These are phyloP conservation scores for Didymella pinodella DNA, from an alignment of 2,329 filamentous ascomycete species.

Conservation along the genomic window DNA sequence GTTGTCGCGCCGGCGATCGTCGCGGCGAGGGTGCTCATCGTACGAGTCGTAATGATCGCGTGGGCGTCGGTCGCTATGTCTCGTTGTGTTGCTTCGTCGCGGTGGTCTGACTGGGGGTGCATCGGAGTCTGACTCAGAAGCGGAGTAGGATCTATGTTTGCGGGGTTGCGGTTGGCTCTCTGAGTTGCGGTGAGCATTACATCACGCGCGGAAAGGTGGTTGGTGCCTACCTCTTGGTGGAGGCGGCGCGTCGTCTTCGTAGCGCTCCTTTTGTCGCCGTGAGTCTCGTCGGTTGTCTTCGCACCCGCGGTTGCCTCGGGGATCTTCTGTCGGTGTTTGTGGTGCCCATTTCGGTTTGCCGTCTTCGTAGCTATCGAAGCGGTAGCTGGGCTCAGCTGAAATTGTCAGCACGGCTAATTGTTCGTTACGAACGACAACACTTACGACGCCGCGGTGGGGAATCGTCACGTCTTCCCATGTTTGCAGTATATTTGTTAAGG, in stretches of 20 bases:
- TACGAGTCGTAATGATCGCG: conserved; percentile 39
- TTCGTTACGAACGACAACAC: not conserved
- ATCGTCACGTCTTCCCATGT: conserved; percentile 35
- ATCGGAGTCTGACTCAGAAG: conserved; percentile 31
- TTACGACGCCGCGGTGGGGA: conserved; percentile 31
- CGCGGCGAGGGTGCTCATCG: conserved; percentile 34
- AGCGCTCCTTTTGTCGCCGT: conserved; percentile 27
- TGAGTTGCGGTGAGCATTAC: conserved; percentile 8
- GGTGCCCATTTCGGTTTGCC: conserved; percentile 40
- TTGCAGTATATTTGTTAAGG: conserved; percentile 11
- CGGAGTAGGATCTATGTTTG: conserved; percentile 29
- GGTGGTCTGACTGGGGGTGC: conserved; percentile 30
- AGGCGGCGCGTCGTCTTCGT: conserved; percentile 28
- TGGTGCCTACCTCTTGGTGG: conserved; percentile 21
- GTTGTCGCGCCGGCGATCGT: conserved; percentile 26
- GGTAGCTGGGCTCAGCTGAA: conserved; percentile 34
- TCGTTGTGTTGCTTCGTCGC: conserved; percentile 30
- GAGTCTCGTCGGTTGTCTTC: conserved; percentile 33
- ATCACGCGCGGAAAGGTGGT: not conserved
- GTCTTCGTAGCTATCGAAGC: conserved; percentile 41
- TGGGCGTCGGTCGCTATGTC: conserved; percentile 23
- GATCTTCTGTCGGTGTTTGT: conserved; percentile 27
- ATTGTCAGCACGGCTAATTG: conserved; percentile 2
- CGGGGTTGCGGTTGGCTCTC: conserved; percentile 27
- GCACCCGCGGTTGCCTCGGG: conserved; percentile 34